Evolutionary conservation across 768 basidiomycete species (phyloP), one percentile per base, ranked within the genome.

Genomic region (Phylloporus rhodoxanthus): DNA sequence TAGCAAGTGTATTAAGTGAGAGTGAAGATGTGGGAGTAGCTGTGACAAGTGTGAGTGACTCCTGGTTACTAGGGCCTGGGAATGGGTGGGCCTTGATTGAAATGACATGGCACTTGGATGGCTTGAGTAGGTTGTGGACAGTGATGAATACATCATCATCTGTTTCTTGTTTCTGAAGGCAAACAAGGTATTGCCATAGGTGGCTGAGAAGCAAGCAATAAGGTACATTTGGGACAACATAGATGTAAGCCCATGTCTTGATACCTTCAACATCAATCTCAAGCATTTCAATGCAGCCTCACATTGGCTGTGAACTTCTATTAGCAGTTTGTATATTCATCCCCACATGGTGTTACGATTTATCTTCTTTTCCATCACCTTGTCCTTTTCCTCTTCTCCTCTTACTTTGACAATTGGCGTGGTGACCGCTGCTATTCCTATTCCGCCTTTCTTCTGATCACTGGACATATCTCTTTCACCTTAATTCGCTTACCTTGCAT

Each of bases 321-420:
- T 63, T 63, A 4, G 56, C 60, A 11, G 53, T 57, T 17, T 65
- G 51, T 60, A 65, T 65, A 1, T 25, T 52, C 54, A 66, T 58
- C 15, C 29, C 26, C 8, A 47, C 36, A 21, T 43, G 39, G n/a
- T 46, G n/a, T n/a, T n/a, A n/a, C n/a, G n/a, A n/a, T n/a, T n/a
- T n/a, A n/a, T n/a, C n/a, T n/a, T n/a, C n/a, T n/a, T n/a, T n/a
- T n/a, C n/a, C n/a, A n/a, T n/a, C n/a, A n/a, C n/a, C n/a, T n/a
- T n/a, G n/a, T n/a, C n/a, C n/a, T n/a, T n/a, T n/a, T n/a, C n/a
- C n/a, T n/a, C n/a, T n/a, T n/a, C n/a, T n/a, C n/a, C n/a, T n/a
- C n/a, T n/a, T n/a, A n/a, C n/a, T n/a, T n/a, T n/a, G n/a, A n/a
- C n/a, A n/a, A n/a, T n/a, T n/a, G n/a, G n/a, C n/a, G n/a, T n/a